A percentile compares a stretch with the other conserved stretches of the same genome.
Conservation (phyloP, 2,329 filamentous ascomycete species). For the Colletotrichum euphorbiae region DNA sequence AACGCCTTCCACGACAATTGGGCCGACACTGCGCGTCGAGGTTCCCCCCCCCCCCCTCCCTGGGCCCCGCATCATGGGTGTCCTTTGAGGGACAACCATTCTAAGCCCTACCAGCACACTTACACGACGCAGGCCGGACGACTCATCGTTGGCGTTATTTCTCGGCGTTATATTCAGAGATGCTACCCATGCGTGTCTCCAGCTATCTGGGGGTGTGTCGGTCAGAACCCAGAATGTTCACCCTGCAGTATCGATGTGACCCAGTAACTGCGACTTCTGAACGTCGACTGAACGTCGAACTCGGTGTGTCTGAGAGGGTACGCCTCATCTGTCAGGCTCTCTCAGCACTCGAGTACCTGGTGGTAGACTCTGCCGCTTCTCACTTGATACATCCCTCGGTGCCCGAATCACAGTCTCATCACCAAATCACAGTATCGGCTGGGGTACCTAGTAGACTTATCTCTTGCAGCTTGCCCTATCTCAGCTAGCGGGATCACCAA, state of each 20-base stretch:
- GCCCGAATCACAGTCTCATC: neutral
- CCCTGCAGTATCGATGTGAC: neutral
- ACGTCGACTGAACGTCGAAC: neutral
- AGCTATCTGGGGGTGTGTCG: neutral
- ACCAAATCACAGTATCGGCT: too few species aligned
- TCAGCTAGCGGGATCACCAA: neutral
- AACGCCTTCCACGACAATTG: constrained; percentile 15
- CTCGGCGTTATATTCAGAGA: neutral
- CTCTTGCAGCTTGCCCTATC: neutral
- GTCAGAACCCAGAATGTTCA: neutral
- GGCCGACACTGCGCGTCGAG: constrained; percentile 22
- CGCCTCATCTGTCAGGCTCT: neutral
- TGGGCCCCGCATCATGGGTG: neutral
- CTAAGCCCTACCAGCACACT: constrained; percentile 1
- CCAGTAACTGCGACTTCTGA: neutral
- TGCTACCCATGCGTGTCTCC: neutral
- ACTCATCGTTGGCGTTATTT: neutral
- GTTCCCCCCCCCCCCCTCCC: too few species aligned
- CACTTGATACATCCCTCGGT: neutral
- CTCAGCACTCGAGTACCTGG: too few species aligned
- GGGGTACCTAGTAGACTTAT: too few species aligned
- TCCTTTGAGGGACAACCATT: neutral
- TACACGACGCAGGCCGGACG: constrained; percentile 1
- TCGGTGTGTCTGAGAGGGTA: neutral
- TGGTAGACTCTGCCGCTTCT: too few species aligned